Evolutionary conservation across 2,329 filamentous ascomycete genomes (phyloP).

Genomic region (Endothia cerciana): DNA sequence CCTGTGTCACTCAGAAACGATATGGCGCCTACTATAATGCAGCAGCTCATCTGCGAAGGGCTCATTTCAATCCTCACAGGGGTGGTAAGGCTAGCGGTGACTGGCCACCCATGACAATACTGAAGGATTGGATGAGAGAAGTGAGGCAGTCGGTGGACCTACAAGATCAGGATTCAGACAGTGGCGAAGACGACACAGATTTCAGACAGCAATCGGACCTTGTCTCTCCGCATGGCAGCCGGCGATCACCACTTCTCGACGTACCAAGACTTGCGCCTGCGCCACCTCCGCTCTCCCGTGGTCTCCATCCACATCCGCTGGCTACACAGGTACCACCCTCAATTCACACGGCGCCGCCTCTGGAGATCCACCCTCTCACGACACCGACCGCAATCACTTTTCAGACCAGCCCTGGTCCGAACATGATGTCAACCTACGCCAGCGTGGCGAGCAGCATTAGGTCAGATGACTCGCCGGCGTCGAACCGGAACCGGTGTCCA

Average conservation of each 20-base stretch:
- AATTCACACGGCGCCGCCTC: slow-evolving; percentile 17
- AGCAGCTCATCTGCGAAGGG: slow-evolving; percentile 60
- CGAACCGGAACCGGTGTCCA: slow-evolving; percentile 55
- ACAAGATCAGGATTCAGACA: slow-evolving; percentile 53
- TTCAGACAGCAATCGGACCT: slow-evolving; percentile 37
- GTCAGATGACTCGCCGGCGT: slow-evolving; percentile 37
- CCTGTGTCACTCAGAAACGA: slow-evolving; percentile 59
- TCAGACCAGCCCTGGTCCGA: slow-evolving; percentile 28
- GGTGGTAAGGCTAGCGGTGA: slow-evolving; percentile 62
- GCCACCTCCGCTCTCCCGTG: slow-evolving; percentile 30
- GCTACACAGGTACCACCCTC: slow-evolving; percentile 23
- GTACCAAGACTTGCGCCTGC: slow-evolving; percentile 37
- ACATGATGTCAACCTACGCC: slow-evolving; percentile 12
- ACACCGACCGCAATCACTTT: slow-evolving; percentile 22
- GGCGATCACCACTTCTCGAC: slow-evolving; percentile 35
- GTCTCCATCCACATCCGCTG: slow-evolving; percentile 22
- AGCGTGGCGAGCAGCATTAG: slow-evolving; percentile 34
- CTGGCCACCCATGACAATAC: slow-evolving; percentile 60
- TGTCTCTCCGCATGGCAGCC: slow-evolving; percentile 33
- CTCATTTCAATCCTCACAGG: slow-evolving; percentile 60
- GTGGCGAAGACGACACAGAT: slow-evolving; percentile 55
- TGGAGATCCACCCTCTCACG: slow-evolving; percentile 22
- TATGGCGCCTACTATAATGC: slow-evolving; percentile 65
- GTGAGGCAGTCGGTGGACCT: slow-evolving; percentile 54
- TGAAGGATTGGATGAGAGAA: slow-evolving; percentile 66